Evolutionary conservation across 140 eudicot genomes (phyloP).

Genomic region (Cichorium intybus): DNA sequence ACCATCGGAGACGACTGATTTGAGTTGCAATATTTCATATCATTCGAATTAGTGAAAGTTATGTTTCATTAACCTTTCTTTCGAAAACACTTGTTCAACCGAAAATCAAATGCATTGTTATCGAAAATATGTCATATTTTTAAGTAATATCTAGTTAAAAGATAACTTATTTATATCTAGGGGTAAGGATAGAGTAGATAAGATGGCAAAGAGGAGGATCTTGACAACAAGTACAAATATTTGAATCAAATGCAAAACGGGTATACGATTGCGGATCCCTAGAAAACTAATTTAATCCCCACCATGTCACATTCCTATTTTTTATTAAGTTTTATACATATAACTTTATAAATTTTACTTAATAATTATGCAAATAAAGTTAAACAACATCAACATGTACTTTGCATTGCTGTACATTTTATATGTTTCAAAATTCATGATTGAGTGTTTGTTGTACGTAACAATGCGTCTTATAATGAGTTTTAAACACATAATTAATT

Average conservation of each 20-base stretch:
- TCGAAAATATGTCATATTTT: no score
- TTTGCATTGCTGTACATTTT: neutral
- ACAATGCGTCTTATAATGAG: neutral
- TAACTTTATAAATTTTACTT: neutral
- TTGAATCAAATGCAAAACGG: constrained; percentile 30
- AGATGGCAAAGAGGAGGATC: neutral
- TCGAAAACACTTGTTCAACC: neutral
- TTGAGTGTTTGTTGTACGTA: neutral
- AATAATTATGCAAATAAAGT: neutral
- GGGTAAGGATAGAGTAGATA: constrained; percentile 4
- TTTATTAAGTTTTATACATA: neutral
- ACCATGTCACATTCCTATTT: constrained; percentile 15
- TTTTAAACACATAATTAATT: no score
- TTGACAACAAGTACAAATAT: constrained; percentile 16
- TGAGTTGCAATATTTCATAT: neutral
- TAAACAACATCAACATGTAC: neutral
- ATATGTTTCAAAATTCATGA: no score
- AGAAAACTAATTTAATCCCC: constrained; percentile 26
- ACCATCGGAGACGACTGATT: neutral
- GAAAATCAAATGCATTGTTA: neutral
- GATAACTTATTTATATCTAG: neutral
- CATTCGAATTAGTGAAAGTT: neutral
- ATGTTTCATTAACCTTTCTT: neutral
- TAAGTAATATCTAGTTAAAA: neutral
- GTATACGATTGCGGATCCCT: constrained; percentile 31